These are phyloP conservation scores for Paratinospora sagittata DNA, from an alignment of 164 flowering plant species.

Conservation along the genomic window DNA sequence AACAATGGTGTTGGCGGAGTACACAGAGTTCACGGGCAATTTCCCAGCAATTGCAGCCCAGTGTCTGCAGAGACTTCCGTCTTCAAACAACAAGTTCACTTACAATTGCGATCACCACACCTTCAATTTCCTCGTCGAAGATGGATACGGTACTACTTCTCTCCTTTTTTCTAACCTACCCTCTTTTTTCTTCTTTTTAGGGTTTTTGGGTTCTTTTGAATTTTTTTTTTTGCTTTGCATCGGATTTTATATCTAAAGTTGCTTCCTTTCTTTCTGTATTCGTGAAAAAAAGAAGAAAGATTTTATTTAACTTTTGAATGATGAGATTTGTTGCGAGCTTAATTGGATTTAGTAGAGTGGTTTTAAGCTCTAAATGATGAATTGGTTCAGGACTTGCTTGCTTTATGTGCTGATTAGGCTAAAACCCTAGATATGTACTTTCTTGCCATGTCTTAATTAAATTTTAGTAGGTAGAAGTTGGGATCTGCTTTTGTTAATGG, in stretches of 20 bases:
- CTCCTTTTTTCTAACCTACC: background rate
- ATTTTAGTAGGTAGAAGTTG: background rate
- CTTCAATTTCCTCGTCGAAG: conserved; percentile 73
- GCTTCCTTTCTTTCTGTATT: background rate
- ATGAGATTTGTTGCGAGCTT: background rate
- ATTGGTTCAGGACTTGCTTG: background rate
- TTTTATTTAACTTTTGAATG: background rate
- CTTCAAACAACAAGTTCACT: conserved; percentile 75
- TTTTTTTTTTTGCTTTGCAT: background rate
- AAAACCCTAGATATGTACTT: background rate
- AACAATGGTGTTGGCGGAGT: conserved; percentile 70
- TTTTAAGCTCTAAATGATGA: background rate
- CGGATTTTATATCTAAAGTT: background rate
- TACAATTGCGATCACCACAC: conserved; percentile 74
- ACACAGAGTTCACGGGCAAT: conserved; percentile 79
- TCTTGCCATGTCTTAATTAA: background rate
- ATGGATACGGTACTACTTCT: conserved; percentile 72
- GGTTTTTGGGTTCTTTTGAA: background rate
- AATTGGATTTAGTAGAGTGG: background rate
- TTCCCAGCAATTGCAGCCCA: conserved; percentile 78
- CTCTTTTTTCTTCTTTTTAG: background rate
- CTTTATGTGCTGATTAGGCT: background rate
- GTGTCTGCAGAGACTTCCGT: conserved; percentile 68
- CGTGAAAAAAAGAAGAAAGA: too few species aligned
- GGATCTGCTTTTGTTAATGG: background rate